These are phyloP conservation scores for Aspergillus coremiiformis DNA, from an alignment of 495 filamentous ascomycete species.

Conservation along the genomic window DNA sequence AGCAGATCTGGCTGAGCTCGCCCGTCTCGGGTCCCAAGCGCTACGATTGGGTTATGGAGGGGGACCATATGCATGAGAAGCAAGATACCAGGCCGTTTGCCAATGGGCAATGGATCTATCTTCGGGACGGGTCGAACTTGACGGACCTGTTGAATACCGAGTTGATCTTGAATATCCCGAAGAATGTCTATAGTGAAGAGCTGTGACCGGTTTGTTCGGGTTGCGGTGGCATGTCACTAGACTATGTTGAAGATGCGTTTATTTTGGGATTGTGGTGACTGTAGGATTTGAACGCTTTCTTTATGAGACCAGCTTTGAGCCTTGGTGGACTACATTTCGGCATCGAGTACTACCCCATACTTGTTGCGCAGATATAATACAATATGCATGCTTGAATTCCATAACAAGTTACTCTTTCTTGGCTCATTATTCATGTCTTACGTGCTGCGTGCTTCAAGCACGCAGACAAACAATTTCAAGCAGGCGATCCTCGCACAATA, in stretches of 20 bases:
- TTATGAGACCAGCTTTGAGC: no score
- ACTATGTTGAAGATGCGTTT: not conserved
- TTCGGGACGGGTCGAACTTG: constrained; percentile 70
- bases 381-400: not conserved
- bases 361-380: constrained; percentile 11
- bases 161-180: constrained; percentile 40
- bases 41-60: constrained; percentile 73
- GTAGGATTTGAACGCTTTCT: constrained; percentile 1
- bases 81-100: constrained; percentile 52
- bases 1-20: constrained; percentile 94
- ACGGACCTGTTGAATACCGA: constrained; percentile 63
- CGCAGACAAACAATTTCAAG: not conserved
- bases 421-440: not conserved
- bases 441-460: not conserved
- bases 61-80: constrained; percentile 66
- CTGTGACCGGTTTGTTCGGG: not conserved
- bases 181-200: constrained; percentile 34
- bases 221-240: not conserved
- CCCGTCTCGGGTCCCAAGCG: constrained; percentile 88
- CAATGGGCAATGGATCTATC: constrained; percentile 70
- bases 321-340: not conserved
- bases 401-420: not conserved
- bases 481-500: not conserved
- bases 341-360: not conserved
- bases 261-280: not conserved